Evolutionary conservation across 768 basidiomycete genomes (phyloP).

Genomic region (Piloderma croceum): DNA sequence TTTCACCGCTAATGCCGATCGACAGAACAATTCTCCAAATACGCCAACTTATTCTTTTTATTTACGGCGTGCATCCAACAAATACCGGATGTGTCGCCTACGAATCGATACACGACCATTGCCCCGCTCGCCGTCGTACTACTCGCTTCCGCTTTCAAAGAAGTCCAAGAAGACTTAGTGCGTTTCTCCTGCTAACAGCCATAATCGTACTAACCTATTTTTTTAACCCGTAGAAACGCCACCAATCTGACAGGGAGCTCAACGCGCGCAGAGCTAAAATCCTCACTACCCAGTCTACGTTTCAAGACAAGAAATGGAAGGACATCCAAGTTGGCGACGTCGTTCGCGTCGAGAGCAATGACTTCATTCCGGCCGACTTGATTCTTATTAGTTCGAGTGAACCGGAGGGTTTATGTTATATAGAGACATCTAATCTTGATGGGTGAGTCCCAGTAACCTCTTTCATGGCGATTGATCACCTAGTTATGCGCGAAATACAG

Average conservation of each 20-base stretch:
- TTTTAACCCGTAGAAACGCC: constrained; percentile 67
- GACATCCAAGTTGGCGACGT: constrained; percentile 89
- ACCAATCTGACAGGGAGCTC: constrained; percentile 89
- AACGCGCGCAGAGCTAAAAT: constrained; percentile 81
- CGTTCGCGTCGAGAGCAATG: constrained; percentile 83
- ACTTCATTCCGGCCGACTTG: constrained; percentile 95
- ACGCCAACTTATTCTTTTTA: constrained; percentile 97
- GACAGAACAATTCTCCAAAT: constrained; percentile 96
- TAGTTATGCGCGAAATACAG: constrained; percentile 32
- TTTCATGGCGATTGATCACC: not conserved
- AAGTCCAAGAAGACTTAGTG: constrained; percentile 90
- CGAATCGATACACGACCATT: constrained; percentile 92
- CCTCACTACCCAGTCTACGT: constrained; percentile 55
- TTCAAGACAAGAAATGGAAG: constrained; percentile 79
- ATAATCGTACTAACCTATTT: constrained; percentile 11
- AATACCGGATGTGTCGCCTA: constrained; percentile 96
- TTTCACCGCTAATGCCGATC: constrained; percentile 7
- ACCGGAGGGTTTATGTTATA: constrained; percentile 95
- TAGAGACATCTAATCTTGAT: constrained; percentile 96
- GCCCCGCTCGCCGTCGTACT: constrained; percentile 83
- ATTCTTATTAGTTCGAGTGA: constrained; percentile 84
- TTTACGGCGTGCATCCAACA: constrained; percentile 98
- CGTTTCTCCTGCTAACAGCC: constrained; percentile 23
- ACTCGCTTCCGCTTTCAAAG: constrained; percentile 92
- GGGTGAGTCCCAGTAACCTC: constrained; percentile 51